Conservation (phyloP, 805 yeast genomes). For the Blastobotrys americana region DNA sequence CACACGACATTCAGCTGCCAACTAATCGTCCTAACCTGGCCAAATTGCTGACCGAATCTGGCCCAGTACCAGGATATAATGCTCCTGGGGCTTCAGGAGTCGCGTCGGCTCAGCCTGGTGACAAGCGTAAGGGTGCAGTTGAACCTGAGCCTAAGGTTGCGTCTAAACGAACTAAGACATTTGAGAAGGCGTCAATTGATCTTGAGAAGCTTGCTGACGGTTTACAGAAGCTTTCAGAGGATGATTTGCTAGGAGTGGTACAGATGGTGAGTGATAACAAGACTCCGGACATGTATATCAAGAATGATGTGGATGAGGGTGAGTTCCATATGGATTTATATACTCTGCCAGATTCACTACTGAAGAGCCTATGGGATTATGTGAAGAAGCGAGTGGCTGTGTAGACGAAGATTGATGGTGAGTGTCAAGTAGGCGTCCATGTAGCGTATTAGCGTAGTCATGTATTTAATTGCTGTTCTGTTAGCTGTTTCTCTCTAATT, state of each 20-base stretch:
- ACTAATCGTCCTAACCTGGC: conserved; percentile 65
- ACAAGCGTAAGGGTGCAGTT: conserved; percentile 33
- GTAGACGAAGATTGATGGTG: too few relatives aligned
- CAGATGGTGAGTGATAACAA: conserved; percentile 97
- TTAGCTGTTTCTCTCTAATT: too few relatives aligned
- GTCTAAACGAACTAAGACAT: conserved; percentile 34
- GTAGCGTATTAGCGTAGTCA: too few relatives aligned
- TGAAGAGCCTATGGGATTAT: conserved; percentile 91
- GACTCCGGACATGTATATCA: conserved; percentile 90
- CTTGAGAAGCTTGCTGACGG: conserved; percentile 87
- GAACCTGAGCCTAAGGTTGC: conserved; percentile 23
- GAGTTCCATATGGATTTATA: conserved; percentile 94
- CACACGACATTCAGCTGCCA: conserved; percentile 72
- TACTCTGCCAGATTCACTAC: conserved; percentile 83
- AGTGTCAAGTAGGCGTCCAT: too few relatives aligned
- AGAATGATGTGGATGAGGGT: conserved; percentile 93
- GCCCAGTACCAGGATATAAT: conserved; percentile 59
- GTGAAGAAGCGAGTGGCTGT: conserved; percentile 57
- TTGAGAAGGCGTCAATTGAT: conserved; percentile 58
- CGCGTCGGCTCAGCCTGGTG: conserved; percentile 20
- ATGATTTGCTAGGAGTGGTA: conserved; percentile 87
- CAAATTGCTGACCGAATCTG: conserved; percentile 69
- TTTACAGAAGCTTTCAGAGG: conserved; percentile 80
- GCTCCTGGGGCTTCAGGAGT: conserved; percentile 22
- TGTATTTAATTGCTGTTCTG: background rate